phyloP scores from a whole-genome alignment of 805 yeast genomes.

The Schizosaccharomyces osmophilus region DNA sequence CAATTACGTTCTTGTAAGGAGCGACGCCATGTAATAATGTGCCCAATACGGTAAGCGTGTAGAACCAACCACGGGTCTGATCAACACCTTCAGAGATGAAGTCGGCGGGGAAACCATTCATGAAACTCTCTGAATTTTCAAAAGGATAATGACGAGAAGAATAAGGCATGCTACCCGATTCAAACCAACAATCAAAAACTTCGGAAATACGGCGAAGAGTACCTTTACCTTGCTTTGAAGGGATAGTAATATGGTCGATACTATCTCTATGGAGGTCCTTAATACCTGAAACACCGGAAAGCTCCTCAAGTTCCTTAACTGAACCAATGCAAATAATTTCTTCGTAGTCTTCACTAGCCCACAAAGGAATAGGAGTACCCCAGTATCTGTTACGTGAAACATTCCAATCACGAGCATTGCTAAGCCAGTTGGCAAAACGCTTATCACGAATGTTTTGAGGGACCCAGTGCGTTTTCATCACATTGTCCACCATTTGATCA shows the following conservation, averaged over 20 bases:
- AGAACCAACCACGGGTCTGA: constrained; percentile 99
- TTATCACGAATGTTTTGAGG: constrained; percentile 76
- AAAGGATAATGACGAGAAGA: constrained; percentile 95
- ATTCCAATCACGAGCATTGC: constrained; percentile 98
- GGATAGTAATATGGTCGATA: constrained; percentile 80
- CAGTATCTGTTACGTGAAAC: constrained; percentile 94
- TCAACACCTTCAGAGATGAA: constrained; percentile 96
- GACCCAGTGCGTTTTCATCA: constrained; percentile 81
- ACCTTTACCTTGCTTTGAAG: constrained; percentile 77
- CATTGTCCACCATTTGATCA: constrained; percentile 71
- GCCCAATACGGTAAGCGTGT: constrained; percentile 84
- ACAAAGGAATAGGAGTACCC: constrained; percentile 98
- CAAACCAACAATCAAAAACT: constrained; percentile 99
- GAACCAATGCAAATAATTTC: constrained; percentile 90
- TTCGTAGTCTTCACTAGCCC: constrained; percentile 85
- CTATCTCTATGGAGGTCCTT: constrained; percentile 84
- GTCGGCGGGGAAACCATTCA: constrained; percentile 74
- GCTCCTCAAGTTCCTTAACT: constrained; percentile 56
- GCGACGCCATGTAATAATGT: constrained; percentile 79
- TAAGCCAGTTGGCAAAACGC: constrained; percentile 93
- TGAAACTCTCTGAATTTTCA: constrained; percentile 51
- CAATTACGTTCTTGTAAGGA: constrained; percentile 88
- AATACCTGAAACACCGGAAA: constrained; percentile 60
- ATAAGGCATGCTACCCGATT: constrained; percentile 97
- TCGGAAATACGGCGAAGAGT: constrained; percentile 73